These are phyloP conservation scores for Clonostachys rhizophaga DNA, from an alignment of 2,329 filamentous ascomycete species.

Conservation along the genomic window DNA sequence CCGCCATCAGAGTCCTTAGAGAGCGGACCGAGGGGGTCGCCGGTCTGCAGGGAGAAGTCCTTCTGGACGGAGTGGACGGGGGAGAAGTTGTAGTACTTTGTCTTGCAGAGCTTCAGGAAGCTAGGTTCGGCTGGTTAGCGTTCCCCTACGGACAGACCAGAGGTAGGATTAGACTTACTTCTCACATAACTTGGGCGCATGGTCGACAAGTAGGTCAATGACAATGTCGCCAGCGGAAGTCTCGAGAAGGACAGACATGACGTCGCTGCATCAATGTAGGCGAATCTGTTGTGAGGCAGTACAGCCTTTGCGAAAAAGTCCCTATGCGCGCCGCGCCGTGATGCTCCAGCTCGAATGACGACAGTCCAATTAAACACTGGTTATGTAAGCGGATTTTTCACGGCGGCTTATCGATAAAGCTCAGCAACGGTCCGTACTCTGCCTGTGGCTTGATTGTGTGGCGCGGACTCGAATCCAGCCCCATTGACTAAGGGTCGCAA, in stretches of 20 bases:
- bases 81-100: conserved; percentile 98
- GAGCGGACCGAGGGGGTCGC: conserved; percentile 85
- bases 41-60: conserved; percentile 93
- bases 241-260: conserved; percentile 91
- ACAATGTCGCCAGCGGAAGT: conserved; percentile 92
- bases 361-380: too few relatives aligned
- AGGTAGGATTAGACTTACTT: conserved; percentile 60
- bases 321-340: too few relatives aligned
- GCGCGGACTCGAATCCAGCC: too few relatives aligned
- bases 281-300: too few relatives aligned
- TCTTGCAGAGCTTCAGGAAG: conserved; percentile 97
- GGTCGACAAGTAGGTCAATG: conserved; percentile 85
- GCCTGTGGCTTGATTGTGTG: too few relatives aligned
- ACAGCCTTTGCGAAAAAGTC: too few relatives aligned
- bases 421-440: too few relatives aligned
- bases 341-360: too few relatives aligned
- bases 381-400: too few relatives aligned
- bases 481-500: too few relatives aligned
- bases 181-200: conserved; percentile 87
- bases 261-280: background rate
- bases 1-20: conserved; percentile 86
- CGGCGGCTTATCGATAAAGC: too few relatives aligned
- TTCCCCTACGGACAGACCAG: background rate
- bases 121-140: conserved; percentile 34
- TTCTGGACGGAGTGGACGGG: conserved; percentile 90